Evolutionary conservation across 805 yeast genomes (phyloP).

Genomic region (Kodamaea hsintzibuensis): DNA sequence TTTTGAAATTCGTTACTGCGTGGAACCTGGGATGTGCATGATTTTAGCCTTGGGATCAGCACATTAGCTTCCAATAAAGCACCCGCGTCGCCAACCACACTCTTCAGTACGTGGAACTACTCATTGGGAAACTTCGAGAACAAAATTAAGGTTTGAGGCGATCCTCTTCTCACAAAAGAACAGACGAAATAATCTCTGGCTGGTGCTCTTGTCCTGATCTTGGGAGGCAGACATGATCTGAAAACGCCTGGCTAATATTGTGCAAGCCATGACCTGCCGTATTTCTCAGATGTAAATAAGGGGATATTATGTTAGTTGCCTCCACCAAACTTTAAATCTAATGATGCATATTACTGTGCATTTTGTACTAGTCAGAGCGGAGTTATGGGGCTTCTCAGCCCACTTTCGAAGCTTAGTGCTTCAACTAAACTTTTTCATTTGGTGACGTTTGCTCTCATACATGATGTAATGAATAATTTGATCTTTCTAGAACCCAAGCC

Average conservation of each 20-base stretch:
- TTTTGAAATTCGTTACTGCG: neutral
- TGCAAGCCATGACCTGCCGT: neutral
- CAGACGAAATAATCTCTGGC: neutral
- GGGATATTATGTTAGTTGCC: neutral
- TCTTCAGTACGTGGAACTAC: neutral
- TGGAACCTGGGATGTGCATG: neutral
- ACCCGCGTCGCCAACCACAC: neutral
- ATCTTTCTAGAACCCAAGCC: neutral
- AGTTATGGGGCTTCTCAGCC: neutral
- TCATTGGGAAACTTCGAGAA: neutral
- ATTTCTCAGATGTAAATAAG: neutral
- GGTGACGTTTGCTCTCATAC: neutral
- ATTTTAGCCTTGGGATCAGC: neutral
- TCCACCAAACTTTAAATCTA: neutral
- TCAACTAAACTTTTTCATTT: neutral
- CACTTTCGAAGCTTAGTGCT: neutral
- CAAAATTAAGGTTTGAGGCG: neutral
- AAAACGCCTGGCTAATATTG: neutral
- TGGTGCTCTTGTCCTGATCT: slow-evolving; percentile 3
- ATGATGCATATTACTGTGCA: neutral
- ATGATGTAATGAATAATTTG: neutral
- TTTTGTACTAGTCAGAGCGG: neutral
- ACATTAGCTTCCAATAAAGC: neutral
- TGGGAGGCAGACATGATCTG: neutral
- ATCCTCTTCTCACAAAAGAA: neutral